Evolutionary conservation across 23 red algal genomes (phyloP), one percentile per base, ranked within the genome.

Genomic region (Gracilariopsis chorda): DNA sequence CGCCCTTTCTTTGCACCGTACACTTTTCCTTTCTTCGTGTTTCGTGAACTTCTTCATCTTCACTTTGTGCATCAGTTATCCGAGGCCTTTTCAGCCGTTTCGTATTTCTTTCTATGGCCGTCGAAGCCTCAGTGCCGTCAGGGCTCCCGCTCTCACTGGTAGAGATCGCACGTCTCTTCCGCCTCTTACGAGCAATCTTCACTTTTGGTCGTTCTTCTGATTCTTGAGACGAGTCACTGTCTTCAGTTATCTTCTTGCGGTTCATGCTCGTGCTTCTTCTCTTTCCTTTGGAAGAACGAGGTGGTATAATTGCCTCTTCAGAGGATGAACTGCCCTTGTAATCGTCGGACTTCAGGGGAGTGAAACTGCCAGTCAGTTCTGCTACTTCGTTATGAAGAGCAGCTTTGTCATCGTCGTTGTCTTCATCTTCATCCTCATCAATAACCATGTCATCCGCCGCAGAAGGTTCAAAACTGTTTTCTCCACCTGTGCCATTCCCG

Each of bases 361-460:
- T n/a, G 49, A 70, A 64, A 45, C 71, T 59, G 23, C 57, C 67
- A 13, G 71, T 42, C 86, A 43, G 27, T 4, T 42, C 49, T 12
- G 17, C 47, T 20, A 57, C 49, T 37, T 48, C 68, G 39, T 21
- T 51, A 49, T 65, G 37, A 7, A 58, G 57, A 29, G 48, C 88
- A 44, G 49, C 69, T 41, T 83, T 68, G 10, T 76, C 88, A 28
- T 83, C 88, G 57, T 92, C 88, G 28, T 59, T 57, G 3, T 92
- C 88, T 43, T 87, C 83, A 8, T 94, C 91, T 25, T 94, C 91
- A n/a, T 93, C 90, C 19, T 87, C 81, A 7, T 94, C 91, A 33
- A 94, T 84, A 21, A 81, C 68, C 64, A 85, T 78, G 20, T 85
- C 91, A 42, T 94, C 91, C 19, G 61, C 68, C 20, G 33, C 81